These are phyloP conservation scores for Wickerhamiella australiensis DNA, from an alignment of 805 yeast species.

Conservation along the genomic window DNA sequence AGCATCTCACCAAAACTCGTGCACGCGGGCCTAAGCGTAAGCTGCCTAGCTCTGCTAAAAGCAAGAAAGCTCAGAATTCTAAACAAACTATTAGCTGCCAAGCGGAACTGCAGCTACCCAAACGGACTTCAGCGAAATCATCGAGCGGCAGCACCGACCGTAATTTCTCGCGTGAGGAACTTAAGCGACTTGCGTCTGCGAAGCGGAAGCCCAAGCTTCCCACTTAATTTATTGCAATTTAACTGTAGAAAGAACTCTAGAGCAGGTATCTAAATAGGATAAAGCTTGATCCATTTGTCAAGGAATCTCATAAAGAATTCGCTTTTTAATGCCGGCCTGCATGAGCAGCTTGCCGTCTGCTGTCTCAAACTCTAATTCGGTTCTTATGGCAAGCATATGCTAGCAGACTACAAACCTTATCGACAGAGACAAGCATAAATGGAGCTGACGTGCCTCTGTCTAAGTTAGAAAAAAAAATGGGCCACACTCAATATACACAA, in stretches of 20 bases:
- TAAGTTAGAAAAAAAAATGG: too few species aligned
- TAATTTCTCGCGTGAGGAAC: slow-evolving; percentile 4
- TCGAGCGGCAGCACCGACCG: not conserved
- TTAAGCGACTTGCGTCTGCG: slow-evolving; percentile 10
- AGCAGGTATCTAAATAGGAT: not conserved
- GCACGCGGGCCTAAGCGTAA: slow-evolving; percentile 7
- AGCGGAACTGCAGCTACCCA: not conserved
- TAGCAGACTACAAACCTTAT: too few species aligned
- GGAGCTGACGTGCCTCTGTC: too few species aligned
- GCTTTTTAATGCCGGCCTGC: too few species aligned
- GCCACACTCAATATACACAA: too few species aligned
- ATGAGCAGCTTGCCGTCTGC: too few species aligned
- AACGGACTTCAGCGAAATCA: not conserved
- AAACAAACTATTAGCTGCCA: not conserved
- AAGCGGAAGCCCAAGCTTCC: slow-evolving; percentile 4
- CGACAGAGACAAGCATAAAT: too few species aligned
- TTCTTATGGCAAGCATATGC: too few species aligned
- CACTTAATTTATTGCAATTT: not conserved
- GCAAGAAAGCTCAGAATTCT: not conserved
- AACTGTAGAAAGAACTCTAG: not conserved
- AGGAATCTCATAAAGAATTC: too few species aligned
- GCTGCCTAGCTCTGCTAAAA: not conserved
- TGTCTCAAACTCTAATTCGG: too few species aligned
- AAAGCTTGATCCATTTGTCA: too few species aligned
- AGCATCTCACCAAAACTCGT: slow-evolving; percentile 8